Percentiles rank a stretch among this genome's conserved stretches.
Conservation (phyloP, 768 basidiomycete species). For the Russula sp. region DNA sequence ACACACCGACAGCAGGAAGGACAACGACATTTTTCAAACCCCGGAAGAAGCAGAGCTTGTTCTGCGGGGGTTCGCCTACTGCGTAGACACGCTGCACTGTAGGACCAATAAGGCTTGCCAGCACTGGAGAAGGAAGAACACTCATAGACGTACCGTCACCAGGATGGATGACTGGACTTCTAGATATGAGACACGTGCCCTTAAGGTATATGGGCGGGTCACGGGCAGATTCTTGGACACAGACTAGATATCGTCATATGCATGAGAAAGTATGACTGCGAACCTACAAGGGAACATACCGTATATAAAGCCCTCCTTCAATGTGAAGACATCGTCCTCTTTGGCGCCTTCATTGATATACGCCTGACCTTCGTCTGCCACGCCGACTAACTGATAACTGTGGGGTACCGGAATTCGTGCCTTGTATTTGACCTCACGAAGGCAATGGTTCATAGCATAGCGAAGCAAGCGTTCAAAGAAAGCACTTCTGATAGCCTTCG, state of each 20-base stretch:
- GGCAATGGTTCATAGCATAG: constrained; percentile 55
- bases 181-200: constrained; percentile 25
- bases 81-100: constrained; percentile 28
- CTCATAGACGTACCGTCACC: constrained; percentile 28
- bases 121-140: neutral
- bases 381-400: constrained; percentile 67
- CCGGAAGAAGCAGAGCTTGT: constrained; percentile 23
- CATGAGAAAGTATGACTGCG: neutral
- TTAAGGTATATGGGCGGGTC: constrained; percentile 5
- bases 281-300: neutral
- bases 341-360: constrained; percentile 12
- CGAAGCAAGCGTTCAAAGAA: constrained; percentile 54
- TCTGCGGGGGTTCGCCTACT: constrained; percentile 29
- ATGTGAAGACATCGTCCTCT: constrained; percentile 10
- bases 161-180: constrained; percentile 33
- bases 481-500: constrained; percentile 40
- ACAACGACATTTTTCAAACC: constrained; percentile 28
- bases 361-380: constrained; percentile 66
- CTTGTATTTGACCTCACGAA: constrained; percentile 68
- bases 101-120: neutral
- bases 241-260: constrained; percentile 1
- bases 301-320: constrained; percentile 6
- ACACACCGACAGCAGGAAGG: constrained; percentile 22
- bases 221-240: constrained; percentile 7
- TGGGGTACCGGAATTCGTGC: constrained; percentile 69